Conservation (phyloP, 495 filamentous ascomycete genomes). For the Neurospora sp. region DNA sequence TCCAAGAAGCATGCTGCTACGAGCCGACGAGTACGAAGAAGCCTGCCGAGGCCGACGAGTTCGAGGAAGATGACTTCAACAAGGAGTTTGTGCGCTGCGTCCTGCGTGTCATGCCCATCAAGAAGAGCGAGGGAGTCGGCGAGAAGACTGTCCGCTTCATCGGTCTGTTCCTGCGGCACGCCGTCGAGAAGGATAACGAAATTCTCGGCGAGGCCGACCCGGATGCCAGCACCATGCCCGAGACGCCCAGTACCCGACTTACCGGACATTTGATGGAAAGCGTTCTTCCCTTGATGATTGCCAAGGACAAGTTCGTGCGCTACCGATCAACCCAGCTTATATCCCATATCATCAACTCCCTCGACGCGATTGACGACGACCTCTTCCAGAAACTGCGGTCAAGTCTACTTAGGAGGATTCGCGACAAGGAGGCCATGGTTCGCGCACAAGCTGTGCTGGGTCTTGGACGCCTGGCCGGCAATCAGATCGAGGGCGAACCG, state of each 20-base stretch:
- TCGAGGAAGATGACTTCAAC: constrained; percentile 79
- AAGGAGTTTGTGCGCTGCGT: constrained; percentile 74
- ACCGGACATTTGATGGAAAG: constrained; percentile 57
- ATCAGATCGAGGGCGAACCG: constrained; percentile 65
- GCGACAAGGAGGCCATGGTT: constrained; percentile 87
- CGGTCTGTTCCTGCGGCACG: constrained; percentile 70
- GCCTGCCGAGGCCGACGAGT: constrained; percentile 38
- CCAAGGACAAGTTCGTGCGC: constrained; percentile 86
- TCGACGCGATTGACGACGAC: constrained; percentile 84
- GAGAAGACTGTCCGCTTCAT: constrained; percentile 78
- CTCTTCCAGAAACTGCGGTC: constrained; percentile 69
- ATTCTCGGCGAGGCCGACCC: constrained; percentile 38
- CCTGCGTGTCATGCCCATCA: constrained; percentile 69
- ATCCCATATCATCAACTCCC: constrained; percentile 75
- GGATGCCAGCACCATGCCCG: constrained; percentile 52
- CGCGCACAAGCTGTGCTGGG: constrained; percentile 90
- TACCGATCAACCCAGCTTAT: constrained; percentile 85
- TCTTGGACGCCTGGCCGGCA: constrained; percentile 71
- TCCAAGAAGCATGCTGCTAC: constrained; percentile 81
- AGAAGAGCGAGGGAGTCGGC: constrained; percentile 84
- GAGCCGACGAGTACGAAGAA: constrained; percentile 50
- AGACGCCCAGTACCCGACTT: constrained; percentile 74
- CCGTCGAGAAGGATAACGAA: constrained; percentile 70
- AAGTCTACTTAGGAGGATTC: constrained; percentile 69
- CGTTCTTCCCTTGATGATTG: constrained; percentile 56